Evolutionary conservation across 495 filamentous ascomycete genomes (phyloP).

Genomic region (Arthonia radiata): DNA sequence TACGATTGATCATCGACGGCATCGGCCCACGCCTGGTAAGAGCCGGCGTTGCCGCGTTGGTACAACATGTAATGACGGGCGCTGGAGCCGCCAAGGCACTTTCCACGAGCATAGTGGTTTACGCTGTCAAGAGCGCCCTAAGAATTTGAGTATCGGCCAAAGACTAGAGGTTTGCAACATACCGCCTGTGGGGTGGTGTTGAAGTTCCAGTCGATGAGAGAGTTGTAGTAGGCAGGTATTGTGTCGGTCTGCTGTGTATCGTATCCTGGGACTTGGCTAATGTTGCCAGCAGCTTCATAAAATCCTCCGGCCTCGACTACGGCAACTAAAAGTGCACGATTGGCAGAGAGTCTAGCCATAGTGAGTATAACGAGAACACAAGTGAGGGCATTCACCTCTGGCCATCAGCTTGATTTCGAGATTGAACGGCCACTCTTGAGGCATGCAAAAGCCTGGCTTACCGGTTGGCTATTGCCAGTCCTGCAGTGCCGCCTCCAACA

Average conservation of each 20-base stretch:
- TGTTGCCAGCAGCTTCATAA: too few species aligned
- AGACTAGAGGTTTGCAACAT: conserved; percentile 3
- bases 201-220: conserved; percentile 25
- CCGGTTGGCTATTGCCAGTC: too few species aligned
- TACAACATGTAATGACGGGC: conserved; percentile 21
- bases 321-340: not conserved
- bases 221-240: conserved; percentile 7
- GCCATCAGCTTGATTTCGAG: too few species aligned
- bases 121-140: conserved; percentile 13
- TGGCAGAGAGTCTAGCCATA: too few species aligned
- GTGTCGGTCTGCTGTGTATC: conserved; percentile 12
- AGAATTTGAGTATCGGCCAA: conserved; percentile 3
- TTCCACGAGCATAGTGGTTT: conserved; percentile 19
- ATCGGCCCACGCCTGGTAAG: conserved; percentile 23
- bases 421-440: too few species aligned
- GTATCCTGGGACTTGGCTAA: too few species aligned
- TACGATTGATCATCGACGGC: conserved; percentile 20
- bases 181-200: conserved; percentile 16
- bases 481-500: too few species aligned
- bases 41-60: conserved; percentile 12
- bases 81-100: conserved; percentile 20
- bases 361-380: too few species aligned
- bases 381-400: too few species aligned
- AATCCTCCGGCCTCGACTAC: too few species aligned
- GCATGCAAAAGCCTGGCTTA: too few species aligned